Evolutionary conservation across 345 rosid species (phyloP).

Genomic region (Ceriops decandra): DNA sequence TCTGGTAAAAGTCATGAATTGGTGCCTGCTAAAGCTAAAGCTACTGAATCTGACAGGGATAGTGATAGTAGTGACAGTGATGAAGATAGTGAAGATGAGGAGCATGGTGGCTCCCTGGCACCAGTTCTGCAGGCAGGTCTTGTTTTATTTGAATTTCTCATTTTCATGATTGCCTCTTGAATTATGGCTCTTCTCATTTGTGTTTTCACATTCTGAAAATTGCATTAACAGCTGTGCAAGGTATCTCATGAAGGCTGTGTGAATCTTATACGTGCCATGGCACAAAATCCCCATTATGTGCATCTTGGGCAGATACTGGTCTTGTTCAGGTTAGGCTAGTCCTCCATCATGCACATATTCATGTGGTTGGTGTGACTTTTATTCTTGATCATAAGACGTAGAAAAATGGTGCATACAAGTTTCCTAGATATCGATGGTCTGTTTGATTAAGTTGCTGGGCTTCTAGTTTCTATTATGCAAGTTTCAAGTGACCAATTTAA

Average conservation of each 20-base stretch:
- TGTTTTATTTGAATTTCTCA: neutral
- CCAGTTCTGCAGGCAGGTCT: constrained; percentile 68
- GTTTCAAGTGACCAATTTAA: neutral
- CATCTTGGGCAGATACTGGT: constrained; percentile 89
- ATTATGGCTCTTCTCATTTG: neutral
- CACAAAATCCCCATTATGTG: constrained; percentile 84
- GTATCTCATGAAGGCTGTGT: constrained; percentile 83
- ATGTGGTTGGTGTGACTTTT: neutral
- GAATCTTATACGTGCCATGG: constrained; percentile 86
- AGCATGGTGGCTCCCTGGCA: constrained; percentile 46
- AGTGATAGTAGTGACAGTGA: constrained; percentile 68
- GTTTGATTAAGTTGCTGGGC: neutral
- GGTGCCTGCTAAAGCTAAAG: constrained; percentile 45
- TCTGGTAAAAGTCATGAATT: constrained; percentile 78
- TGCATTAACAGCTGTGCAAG: constrained; percentile 55
- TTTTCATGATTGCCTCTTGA: neutral
- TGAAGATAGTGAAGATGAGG: constrained; percentile 61
- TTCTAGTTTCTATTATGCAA: neutral
- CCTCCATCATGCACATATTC: too few relatives aligned
- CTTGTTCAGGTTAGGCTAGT: constrained; percentile 69
- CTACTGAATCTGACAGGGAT: constrained; percentile 55
- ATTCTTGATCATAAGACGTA: neutral
- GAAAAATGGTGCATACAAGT: neutral
- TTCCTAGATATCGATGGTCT: too few relatives aligned
- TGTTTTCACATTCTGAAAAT: constrained; percentile 9